Evolutionary conservation across 2,329 filamentous ascomycete species (phyloP).

Genomic region (Berkeleyomyces basicola): DNA sequence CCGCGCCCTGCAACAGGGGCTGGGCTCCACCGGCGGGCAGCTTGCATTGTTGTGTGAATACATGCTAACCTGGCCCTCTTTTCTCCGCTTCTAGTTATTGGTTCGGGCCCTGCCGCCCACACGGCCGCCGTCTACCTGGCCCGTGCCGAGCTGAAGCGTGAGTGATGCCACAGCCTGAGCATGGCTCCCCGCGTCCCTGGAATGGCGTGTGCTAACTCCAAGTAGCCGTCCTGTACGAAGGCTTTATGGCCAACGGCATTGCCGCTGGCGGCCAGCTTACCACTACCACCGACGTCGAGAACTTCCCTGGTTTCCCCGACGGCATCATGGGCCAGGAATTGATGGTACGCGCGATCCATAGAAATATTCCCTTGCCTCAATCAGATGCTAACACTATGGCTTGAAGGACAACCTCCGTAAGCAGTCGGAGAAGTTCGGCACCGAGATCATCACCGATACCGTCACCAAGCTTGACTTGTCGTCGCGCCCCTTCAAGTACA

Average conservation of each 20-base stretch:
- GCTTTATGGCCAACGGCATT: conserved; percentile 93
- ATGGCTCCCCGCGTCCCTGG: background rate
- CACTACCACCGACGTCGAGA: conserved; percentile 96
- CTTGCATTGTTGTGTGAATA: background rate
- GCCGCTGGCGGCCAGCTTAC: conserved; percentile 93
- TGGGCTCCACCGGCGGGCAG: background rate
- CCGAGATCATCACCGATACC: conserved; percentile 83
- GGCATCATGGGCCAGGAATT: conserved; percentile 74
- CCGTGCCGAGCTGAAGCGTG: conserved; percentile 78
- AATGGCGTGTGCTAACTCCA: background rate
- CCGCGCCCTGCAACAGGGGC: background rate
- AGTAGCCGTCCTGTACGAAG: conserved; percentile 78
- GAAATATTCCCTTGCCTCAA: conserved; percentile 3
- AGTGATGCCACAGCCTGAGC: conserved; percentile 18
- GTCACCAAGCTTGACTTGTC: conserved; percentile 77
- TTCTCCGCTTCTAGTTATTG: conserved; percentile 40
- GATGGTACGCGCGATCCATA: conserved; percentile 43
- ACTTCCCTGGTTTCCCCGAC: conserved; percentile 88
- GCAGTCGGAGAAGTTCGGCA: conserved; percentile 85
- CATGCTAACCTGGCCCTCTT: background rate
- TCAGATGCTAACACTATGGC: background rate
- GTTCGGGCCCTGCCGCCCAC: conserved; percentile 93
- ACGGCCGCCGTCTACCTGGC: conserved; percentile 94
- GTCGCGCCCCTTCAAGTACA: conserved; percentile 75
- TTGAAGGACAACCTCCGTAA: conserved; percentile 71